Conservation (phyloP, 83 land plant species). For the Picea engelmannii region DNA sequence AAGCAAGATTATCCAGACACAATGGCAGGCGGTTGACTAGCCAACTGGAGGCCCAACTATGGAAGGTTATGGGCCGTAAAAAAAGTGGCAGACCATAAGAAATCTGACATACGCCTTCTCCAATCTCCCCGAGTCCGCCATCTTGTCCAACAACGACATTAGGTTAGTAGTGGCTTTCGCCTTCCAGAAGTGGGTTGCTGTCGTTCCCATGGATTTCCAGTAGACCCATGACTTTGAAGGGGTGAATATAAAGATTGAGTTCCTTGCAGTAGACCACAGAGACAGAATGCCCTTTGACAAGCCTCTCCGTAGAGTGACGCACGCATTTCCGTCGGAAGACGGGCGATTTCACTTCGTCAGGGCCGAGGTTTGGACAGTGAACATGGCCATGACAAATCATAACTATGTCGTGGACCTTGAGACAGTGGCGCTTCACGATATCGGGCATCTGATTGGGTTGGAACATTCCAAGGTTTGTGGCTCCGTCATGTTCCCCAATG, state of each 20-base stretch:
- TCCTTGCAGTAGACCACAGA: too few species aligned
- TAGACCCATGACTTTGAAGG: too few species aligned
- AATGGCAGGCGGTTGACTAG: too few species aligned
- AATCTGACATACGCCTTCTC: too few species aligned
- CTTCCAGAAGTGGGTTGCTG: neutral
- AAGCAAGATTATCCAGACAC: neutral
- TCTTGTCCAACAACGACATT: neutral
- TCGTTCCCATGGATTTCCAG: neutral
- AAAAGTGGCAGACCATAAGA: too few species aligned
- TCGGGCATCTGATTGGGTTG: neutral
- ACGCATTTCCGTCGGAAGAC: neutral
- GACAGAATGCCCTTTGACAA: too few species aligned
- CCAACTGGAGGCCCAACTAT: neutral
- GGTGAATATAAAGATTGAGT: too few species aligned
- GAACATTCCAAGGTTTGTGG: neutral
- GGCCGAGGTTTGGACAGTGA: neutral
- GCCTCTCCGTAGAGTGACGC: too few species aligned
- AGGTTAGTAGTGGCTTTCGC: neutral
- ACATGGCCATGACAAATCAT: neutral
- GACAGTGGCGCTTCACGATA: neutral
- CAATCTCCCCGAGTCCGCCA: neutral
- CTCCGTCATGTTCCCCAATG: neutral
- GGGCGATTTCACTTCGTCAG: neutral
- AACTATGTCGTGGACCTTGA: conserved; percentile 27
- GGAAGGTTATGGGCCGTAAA: too few species aligned